Evolutionary conservation across 768 basidiomycete species (phyloP).

Genomic region (Hygrophoropsis aurantiaca): DNA sequence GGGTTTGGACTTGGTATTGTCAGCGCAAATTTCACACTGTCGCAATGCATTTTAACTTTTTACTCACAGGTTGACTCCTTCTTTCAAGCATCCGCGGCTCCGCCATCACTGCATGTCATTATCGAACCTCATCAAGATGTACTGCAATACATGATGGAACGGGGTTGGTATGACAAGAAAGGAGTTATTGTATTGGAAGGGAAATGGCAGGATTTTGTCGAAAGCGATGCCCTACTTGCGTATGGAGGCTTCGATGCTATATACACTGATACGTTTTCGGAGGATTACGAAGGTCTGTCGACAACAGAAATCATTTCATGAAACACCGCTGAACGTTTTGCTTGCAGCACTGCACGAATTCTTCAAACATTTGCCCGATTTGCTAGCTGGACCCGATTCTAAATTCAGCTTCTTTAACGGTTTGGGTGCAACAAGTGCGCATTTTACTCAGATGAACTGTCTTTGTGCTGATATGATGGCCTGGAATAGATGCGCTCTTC

Average conservation of each 20-base stretch:
- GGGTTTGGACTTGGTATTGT: slow-evolving; percentile 96
- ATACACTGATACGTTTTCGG: slow-evolving; percentile 94
- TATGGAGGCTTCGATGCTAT: slow-evolving; percentile 83
- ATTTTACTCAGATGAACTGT: slow-evolving; percentile 1
- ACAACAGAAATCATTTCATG: background rate
- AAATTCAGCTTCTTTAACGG: slow-evolving; percentile 97
- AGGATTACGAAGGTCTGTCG: slow-evolving; percentile 67
- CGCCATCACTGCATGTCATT: slow-evolving; percentile 78
- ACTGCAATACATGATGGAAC: slow-evolving; percentile 71
- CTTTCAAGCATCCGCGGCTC: slow-evolving; percentile 62
- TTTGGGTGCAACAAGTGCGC: slow-evolving; percentile 88
- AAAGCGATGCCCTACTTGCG: slow-evolving; percentile 52
- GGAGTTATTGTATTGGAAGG: slow-evolving; percentile 84
- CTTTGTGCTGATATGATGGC: background rate
- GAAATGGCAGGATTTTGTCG: slow-evolving; percentile 90
- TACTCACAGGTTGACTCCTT: slow-evolving; percentile 71
- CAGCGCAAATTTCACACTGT: slow-evolving; percentile 21
- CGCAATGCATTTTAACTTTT: slow-evolving; percentile 5
- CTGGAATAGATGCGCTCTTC: slow-evolving; percentile 67
- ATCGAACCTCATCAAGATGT: slow-evolving; percentile 95
- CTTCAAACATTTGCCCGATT: slow-evolving; percentile 76
- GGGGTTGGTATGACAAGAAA: slow-evolving; percentile 75
- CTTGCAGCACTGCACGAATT: slow-evolving; percentile 67
- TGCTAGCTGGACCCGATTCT: slow-evolving; percentile 74
- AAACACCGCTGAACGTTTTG: background rate